These are phyloP conservation scores for Boletus rufocinnamomeus DNA, from an alignment of 768 basidiomycete species.

Conservation along the genomic window DNA sequence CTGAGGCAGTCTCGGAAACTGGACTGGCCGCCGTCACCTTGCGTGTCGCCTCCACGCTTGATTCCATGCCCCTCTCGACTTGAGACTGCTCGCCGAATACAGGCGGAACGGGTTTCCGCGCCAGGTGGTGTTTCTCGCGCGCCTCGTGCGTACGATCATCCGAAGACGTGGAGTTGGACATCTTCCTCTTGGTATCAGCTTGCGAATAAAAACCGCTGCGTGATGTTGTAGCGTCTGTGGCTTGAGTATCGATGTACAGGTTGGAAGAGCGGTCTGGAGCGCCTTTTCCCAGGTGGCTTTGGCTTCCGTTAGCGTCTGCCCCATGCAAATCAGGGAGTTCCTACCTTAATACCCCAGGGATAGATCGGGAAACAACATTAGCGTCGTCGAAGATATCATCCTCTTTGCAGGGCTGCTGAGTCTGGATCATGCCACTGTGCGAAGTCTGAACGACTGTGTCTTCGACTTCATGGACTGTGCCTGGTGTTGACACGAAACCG, in stretches of 20 bases:
- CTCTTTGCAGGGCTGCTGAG: not conserved
- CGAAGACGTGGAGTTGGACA: not conserved
- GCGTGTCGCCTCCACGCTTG: not conserved
- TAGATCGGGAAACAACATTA: not conserved
- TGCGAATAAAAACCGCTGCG: not conserved
- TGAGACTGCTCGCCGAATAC: not conserved
- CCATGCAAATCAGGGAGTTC: not conserved
- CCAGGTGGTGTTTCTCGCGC: not conserved
- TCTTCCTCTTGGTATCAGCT: not conserved
- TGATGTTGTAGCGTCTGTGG: not conserved
- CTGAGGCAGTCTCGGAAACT: not conserved
- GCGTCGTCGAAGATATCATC: not conserved
- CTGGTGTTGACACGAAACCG: not conserved
- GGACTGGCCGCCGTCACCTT: not conserved
- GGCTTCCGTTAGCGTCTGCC: conserved; percentile 3
- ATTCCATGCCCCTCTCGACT: not conserved
- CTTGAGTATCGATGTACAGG: not conserved
- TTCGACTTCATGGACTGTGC: not conserved
- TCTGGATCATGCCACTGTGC: not conserved
- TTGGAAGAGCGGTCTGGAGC: not conserved
- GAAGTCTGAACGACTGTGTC: not conserved
- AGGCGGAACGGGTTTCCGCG: not conserved
- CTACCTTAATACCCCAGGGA: conserved; percentile 3
- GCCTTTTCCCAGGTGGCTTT: not conserved
- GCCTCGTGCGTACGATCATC: not conserved